A percentile compares a stretch with the other conserved stretches of the same genome.
Conservation (phyloP, 768 basidiomycete genomes). For the Daedaleopsis nitida region DNA sequence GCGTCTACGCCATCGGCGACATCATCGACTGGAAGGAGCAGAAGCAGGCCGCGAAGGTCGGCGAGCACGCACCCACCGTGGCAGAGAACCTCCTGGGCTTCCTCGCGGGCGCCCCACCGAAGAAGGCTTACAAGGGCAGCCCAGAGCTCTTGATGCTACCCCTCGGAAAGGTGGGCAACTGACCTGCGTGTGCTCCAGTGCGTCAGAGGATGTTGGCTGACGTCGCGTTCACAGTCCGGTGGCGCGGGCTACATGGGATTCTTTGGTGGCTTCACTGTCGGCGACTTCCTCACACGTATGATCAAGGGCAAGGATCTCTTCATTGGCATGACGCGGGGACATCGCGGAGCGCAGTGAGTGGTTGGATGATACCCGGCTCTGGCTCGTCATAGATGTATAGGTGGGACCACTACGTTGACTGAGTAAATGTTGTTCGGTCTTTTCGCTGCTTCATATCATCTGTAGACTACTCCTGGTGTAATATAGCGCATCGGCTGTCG, state of each 20-base stretch:
- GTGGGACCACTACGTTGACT: neutral
- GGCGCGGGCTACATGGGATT: constrained; percentile 32
- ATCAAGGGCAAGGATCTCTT: constrained; percentile 33
- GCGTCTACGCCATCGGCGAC: constrained; percentile 69
- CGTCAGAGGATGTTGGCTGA: neutral
- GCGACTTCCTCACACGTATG: constrained; percentile 26
- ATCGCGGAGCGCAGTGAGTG: constrained; percentile 4
- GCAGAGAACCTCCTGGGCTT: constrained; percentile 50
- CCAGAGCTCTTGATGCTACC: constrained; percentile 56
- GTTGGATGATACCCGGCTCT: neutral
- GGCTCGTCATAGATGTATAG: neutral
- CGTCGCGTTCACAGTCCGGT: constrained; percentile 20
- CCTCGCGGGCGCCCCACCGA: constrained; percentile 38
- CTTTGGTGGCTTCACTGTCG: constrained; percentile 33
- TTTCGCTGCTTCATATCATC: too few relatives aligned
- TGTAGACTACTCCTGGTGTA: too few relatives aligned
- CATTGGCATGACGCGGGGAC: constrained; percentile 14
- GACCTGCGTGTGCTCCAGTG: too few relatives aligned
- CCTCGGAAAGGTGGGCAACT: constrained; percentile 48
- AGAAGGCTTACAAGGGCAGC: constrained; percentile 50
- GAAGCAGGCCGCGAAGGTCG: constrained; percentile 55
- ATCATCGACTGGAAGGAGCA: constrained; percentile 65
- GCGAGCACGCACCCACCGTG: constrained; percentile 45
- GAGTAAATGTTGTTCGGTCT: neutral
- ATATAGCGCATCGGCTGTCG: too few relatives aligned